A percentile compares a stretch with the other conserved stretches of the same genome.
Evolutionary conservation across 177 flowering plant genomes (phyloP).

Genomic region (Telopea speciosissima): DNA sequence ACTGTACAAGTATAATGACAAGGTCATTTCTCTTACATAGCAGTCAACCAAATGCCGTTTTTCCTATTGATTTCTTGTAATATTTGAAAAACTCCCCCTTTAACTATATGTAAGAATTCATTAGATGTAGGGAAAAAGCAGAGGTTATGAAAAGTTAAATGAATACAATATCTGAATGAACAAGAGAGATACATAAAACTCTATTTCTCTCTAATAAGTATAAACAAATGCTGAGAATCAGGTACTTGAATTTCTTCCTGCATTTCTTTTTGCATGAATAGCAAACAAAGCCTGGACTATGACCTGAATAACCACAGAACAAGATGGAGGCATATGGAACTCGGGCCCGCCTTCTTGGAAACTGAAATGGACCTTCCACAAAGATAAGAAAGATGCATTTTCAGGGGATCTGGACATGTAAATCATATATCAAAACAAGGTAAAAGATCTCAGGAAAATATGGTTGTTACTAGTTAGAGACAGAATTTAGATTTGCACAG

Average conservation of each 20-base stretch:
- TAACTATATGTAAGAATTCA: too few species aligned
- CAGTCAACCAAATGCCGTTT: too few species aligned
- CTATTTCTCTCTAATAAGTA: background rate
- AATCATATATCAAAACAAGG: background rate
- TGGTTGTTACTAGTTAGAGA: background rate
- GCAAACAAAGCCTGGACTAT: constrained; percentile 13
- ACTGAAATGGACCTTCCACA: constrained; percentile 64
- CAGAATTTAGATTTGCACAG: background rate
- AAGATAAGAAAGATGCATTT: constrained; percentile 12
- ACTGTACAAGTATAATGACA: too few species aligned
- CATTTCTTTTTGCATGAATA: background rate
- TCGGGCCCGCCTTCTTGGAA: constrained; percentile 54
- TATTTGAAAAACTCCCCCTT: too few species aligned
- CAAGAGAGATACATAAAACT: background rate
- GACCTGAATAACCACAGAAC: constrained; percentile 87
- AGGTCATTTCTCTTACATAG: too few species aligned
- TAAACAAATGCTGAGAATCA: background rate
- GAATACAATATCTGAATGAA: too few species aligned
- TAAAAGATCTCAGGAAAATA: background rate
- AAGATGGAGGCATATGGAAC: constrained; percentile 82
- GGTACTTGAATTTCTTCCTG: background rate
- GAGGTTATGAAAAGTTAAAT: too few species aligned
- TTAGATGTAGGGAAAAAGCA: too few species aligned
- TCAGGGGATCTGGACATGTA: constrained; percentile 1
- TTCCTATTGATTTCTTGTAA: too few species aligned